phyloP scores from a whole-genome alignment of 371 early-diverging fungal genomes.

The Dentiscutata heterogama region DNA sequence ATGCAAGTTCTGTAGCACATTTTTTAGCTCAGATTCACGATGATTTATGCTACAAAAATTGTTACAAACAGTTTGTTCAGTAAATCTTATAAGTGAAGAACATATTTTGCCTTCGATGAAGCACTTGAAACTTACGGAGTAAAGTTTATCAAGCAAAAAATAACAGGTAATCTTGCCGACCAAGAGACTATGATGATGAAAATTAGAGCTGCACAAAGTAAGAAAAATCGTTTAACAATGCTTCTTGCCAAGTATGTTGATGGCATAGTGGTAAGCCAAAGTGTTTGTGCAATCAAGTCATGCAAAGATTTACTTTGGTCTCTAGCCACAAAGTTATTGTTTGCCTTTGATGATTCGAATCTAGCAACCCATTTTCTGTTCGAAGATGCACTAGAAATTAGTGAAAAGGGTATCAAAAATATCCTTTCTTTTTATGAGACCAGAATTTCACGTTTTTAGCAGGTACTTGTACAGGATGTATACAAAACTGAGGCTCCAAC shows the following conservation, averaged over 20 bases:
- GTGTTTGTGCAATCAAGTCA: no score
- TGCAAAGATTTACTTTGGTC: no score
- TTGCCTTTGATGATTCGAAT: slow-evolving; percentile 1
- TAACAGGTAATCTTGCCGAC: not conserved
- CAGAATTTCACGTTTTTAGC: not conserved
- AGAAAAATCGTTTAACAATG: not conserved
- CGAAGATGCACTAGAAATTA: not conserved
- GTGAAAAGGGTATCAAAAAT: not conserved
- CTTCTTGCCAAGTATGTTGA: not conserved
- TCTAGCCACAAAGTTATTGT: not conserved
- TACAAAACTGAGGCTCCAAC: not conserved
- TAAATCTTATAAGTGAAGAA: not conserved
- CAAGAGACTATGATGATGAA: not conserved
- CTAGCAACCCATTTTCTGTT: not conserved
- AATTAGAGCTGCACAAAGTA: not conserved
- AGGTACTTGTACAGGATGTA: not conserved
- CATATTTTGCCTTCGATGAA: slow-evolving; percentile 22
- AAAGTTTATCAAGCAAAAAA: slow-evolving; percentile 7
- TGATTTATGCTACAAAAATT: no score
- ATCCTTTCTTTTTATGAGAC: not conserved
- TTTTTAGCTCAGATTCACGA: no score
- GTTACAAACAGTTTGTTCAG: slow-evolving; percentile 17
- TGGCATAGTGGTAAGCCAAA: not conserved
- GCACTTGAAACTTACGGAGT: not conserved
- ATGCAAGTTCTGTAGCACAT: no score